Base-by-base conservation (phyloP, 192 early-diverging fungal genomes). In the Coemansia javaensis region DNA sequence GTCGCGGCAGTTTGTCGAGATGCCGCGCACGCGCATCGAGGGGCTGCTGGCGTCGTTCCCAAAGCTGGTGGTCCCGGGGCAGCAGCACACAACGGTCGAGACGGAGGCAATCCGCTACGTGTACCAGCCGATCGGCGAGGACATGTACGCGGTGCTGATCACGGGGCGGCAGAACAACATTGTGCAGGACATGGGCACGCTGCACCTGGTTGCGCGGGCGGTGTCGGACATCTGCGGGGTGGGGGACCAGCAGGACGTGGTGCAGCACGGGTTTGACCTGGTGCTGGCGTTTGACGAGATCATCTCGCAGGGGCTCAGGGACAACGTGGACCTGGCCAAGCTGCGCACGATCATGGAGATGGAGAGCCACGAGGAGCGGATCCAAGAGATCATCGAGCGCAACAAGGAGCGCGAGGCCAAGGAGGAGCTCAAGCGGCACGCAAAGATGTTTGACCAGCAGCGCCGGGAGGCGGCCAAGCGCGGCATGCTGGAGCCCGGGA, bases 361-460 rank as follows among this genome's bases (percentile, higher is more conserved):
- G 96, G 96, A 99, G 68, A 89, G 86, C 72, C 90, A 97, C 50
- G 96, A 99, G 66, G 96, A 99, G 59, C 88, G 90, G 70, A 85
- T 97, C 44, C 92, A 94, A 58, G 92, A 93, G 35, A 93, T 94
- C 56, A 97, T 97, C 60, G 83, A 88, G 22, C 60, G 79, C 82
- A 91, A 89, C 66, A 94, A 97, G 68, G 94, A 99, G 61, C 87
- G 84, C 48, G 92, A 99, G 64, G 96, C 96, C 5, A 97, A 94
- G 78, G 90, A 96, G 57, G 93, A 95, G 55, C 82, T 94, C 46
- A 94, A 93, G 61, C 77, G 92, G 48, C 84, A 90, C 38, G 93
- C 93, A 25, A 88, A 90, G 62, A 76, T 86, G 60, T 81, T 97
- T 66, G 96, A 99, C 20, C 71, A 88, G 73, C 91, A 97, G 64